Conservation (phyloP, 352 stramenopile genomes). For the Saprolegnia diclina region DNA sequence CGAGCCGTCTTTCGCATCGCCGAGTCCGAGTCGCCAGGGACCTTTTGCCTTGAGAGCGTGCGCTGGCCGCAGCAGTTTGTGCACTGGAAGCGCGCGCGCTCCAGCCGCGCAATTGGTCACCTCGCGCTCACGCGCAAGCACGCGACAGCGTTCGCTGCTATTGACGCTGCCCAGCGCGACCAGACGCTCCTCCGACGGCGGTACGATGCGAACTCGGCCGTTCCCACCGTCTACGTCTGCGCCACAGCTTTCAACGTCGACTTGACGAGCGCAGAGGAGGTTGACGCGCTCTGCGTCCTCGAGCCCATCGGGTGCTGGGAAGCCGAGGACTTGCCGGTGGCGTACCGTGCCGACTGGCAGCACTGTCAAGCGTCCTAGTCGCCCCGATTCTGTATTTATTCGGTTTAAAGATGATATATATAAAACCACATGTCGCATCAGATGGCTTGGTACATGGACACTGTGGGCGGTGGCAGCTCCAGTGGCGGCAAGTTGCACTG, state of each 20-base stretch:
- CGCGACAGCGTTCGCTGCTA: neutral
- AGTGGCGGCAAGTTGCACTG: neutral
- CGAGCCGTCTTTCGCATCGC: neutral
- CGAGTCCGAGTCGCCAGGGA: neutral
- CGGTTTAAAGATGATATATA: neutral
- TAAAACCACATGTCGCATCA: slow-evolving; percentile 1
- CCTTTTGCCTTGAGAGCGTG: slow-evolving; percentile 2
- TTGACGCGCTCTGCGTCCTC: neutral
- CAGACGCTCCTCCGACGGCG: neutral
- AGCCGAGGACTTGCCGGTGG: neutral
- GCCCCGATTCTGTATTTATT: neutral
- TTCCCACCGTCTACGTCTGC: neutral
- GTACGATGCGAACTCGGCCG: neutral
- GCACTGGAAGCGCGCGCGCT: neutral
- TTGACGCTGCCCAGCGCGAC: neutral
- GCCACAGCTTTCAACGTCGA: neutral
- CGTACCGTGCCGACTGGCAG: neutral
- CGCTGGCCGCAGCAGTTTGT: slow-evolving; percentile 3
- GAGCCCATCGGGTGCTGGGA: neutral
- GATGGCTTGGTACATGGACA: neutral
- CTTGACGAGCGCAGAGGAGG: neutral
- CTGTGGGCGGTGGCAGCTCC: neutral
- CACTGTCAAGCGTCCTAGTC: neutral
- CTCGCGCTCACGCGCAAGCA: neutral
- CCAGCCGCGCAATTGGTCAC: neutral